A percentile compares a stretch with the other conserved stretches of the same genome.
Evolutionary conservation across 2,329 filamentous ascomycete species (phyloP).

Genomic region (Hyphodiscus sp.): DNA sequence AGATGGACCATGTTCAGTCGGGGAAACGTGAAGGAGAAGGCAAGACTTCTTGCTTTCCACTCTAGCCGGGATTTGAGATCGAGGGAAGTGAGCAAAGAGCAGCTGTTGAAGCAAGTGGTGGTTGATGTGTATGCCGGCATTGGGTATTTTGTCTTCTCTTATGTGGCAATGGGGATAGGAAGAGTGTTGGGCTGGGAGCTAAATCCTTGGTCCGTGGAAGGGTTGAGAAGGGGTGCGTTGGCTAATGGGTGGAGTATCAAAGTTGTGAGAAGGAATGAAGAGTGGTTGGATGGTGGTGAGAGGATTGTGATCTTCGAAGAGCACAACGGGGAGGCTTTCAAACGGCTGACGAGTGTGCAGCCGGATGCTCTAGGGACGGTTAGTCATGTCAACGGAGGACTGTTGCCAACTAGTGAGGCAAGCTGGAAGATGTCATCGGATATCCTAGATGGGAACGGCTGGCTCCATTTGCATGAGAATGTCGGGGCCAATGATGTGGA

Average conservation of each 20-base stretch:
- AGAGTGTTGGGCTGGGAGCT: conserved; percentile 82
- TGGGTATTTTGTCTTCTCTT: conserved; percentile 88
- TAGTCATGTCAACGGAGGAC: conserved; percentile 57
- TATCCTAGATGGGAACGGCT: conserved; percentile 38
- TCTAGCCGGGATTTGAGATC: not conserved
- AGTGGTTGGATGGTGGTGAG: conserved; percentile 37
- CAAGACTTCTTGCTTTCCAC: conserved; percentile 57
- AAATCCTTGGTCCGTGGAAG: conserved; percentile 83
- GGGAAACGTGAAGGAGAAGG: conserved; percentile 86
- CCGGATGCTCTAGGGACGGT: conserved; percentile 29
- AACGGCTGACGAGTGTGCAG: conserved; percentile 18
- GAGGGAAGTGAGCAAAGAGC: conserved; percentile 5
- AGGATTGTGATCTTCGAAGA: conserved; percentile 63
- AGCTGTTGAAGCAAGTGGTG: conserved; percentile 30
- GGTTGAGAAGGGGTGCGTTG: conserved; percentile 65
- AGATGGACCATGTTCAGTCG: conserved; percentile 90
- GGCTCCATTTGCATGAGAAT: conserved; percentile 64
- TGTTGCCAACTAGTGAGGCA: conserved; percentile 51
- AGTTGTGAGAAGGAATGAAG: conserved; percentile 39
- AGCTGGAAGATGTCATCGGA: conserved; percentile 48
- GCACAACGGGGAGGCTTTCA: conserved; percentile 48
- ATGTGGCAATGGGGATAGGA: conserved; percentile 60
- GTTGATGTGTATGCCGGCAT: conserved; percentile 90
- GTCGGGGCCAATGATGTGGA: conserved; percentile 50
- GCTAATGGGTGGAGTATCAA: conserved; percentile 60